Evolutionary conservation across 2,329 filamentous ascomycete genomes (phyloP).

Genomic region (Alternaria sp.): DNA sequence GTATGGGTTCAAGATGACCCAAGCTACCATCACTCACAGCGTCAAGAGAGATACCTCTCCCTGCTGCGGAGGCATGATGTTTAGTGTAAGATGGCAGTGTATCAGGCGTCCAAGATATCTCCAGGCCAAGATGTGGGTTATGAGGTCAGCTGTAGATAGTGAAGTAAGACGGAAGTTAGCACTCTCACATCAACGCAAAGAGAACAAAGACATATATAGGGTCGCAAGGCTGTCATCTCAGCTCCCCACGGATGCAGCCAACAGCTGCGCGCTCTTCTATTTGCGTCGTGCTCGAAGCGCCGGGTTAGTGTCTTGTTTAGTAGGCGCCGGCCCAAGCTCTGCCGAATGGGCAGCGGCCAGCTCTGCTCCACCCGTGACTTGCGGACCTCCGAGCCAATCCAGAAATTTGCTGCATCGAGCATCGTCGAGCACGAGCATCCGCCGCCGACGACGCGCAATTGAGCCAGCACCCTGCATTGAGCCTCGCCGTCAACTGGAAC

Average conservation of each 20-base stretch:
- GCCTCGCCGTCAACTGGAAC: slow-evolving; percentile 2
- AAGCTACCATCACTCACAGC: slow-evolving; percentile 48
- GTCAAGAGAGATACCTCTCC: slow-evolving; percentile 57
- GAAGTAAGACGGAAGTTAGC: slow-evolving; percentile 17
- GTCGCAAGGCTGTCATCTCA: slow-evolving; percentile 15
- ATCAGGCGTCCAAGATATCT: slow-evolving; percentile 15
- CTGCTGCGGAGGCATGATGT: slow-evolving; percentile 56
- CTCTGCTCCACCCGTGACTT: slow-evolving; percentile 27
- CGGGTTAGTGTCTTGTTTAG: slow-evolving; percentile 22
- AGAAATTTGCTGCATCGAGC: slow-evolving; percentile 38
- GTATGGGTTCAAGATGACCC: not conserved
- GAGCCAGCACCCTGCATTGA: slow-evolving; percentile 17
- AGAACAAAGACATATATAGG: slow-evolving; percentile 27
- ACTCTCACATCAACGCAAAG: slow-evolving; percentile 14
- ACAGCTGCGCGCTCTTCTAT: slow-evolving; percentile 37
- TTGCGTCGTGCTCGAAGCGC: slow-evolving; percentile 46
- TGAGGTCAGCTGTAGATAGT: slow-evolving; percentile 4
- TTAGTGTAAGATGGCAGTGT: slow-evolving; percentile 10
- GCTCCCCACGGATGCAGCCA: slow-evolving; percentile 20
- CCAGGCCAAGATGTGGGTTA: slow-evolving; percentile 3
- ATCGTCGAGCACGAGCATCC: not conserved
- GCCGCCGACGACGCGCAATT: slow-evolving; percentile 32
- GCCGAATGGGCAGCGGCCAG: slow-evolving; percentile 17
- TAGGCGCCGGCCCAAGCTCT: slow-evolving; percentile 27
- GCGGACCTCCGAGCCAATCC: slow-evolving; percentile 36